Conservation (phyloP, 768 basidiomycete genomes). For the Suillus spraguei region DNA sequence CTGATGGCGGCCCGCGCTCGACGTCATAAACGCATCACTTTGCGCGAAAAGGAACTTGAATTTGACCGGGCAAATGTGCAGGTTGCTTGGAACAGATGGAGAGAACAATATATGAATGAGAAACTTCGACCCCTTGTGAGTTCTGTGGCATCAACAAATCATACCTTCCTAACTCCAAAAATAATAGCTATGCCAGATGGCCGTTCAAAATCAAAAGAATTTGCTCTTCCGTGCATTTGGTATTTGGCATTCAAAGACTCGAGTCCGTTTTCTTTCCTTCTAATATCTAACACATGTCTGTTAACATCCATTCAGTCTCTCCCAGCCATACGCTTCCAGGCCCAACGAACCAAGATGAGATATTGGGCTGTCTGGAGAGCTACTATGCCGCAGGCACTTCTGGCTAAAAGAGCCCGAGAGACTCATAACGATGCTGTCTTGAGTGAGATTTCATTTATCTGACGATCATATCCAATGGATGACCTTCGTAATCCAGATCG, state of each 20-base stretch:
- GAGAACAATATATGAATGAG: slow-evolving; percentile 68
- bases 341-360: slow-evolving; percentile 57
- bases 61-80: slow-evolving; percentile 53
- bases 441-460: slow-evolving; percentile 45
- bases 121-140: slow-evolving; percentile 67
- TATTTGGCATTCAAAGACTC: slow-evolving; percentile 76
- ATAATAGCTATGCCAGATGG: slow-evolving; percentile 45
- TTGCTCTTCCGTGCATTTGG: slow-evolving; percentile 67
- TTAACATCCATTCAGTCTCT: slow-evolving; percentile 52
- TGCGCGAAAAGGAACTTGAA: slow-evolving; percentile 66
- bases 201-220: slow-evolving; percentile 59
- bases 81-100: slow-evolving; percentile 79
- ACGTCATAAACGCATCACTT: slow-evolving; percentile 58
- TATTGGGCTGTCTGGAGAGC: slow-evolving; percentile 69
- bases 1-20: slow-evolving; percentile 57
- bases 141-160: neutral
- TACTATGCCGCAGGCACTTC: slow-evolving; percentile 70
- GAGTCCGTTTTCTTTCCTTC: slow-evolving; percentile 42
- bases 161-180: slow-evolving; percentile 10
- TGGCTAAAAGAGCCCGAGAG: slow-evolving; percentile 67
- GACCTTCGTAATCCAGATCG: slow-evolving; percentile 37
- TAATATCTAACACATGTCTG: slow-evolving; percentile 8
- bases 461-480: slow-evolving; percentile 14
- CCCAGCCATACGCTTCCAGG: slow-evolving; percentile 79
- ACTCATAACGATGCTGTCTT: slow-evolving; percentile 54